Base-by-base conservation (phyloP, 2,329 filamentous ascomycete species). In the Teratosphaeria epicoccoides region DNA sequence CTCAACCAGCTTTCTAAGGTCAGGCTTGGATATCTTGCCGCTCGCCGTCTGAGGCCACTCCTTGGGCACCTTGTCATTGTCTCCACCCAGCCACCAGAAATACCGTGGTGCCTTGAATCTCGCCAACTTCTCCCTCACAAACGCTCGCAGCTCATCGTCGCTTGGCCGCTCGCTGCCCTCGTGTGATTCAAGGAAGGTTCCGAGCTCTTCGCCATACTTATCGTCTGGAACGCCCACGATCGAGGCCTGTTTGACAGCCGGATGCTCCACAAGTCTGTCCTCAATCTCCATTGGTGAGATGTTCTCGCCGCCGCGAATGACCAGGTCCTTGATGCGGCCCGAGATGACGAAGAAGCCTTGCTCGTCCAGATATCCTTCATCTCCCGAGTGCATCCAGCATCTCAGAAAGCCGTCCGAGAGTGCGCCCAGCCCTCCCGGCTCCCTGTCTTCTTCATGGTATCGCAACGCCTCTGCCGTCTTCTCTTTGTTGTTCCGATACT, bases 391-490 rank as follows among this genome's bases (percentile, higher is more conserved):
- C 33, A 67, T 65, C 52, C 64, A 62, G 1, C 61, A 51, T 2
- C 62, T 63, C 24, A 62, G 85, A 44, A 78, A 76, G 66, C 87
- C 87, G 67, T 87, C 84, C 44, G 84, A 83, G 20, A 40, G 24
- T 23, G 29, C 20, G 14, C 29, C 24, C 10, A 26, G 14, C 17
- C 24, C 25, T 5, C 46, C 24, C 22, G 43, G 37, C 26, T 59
- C 52, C 26, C 61, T 51, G 43, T 63, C 61, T 49, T 63, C 56
- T n/a, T 54, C 40, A 49, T 63, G 60, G 43, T 56, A 57, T 22
- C 51, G 47, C 28, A 87, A 77, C 56, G 86, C 77, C 61, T 90
- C 85, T 0, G 76, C 79, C 1, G 85, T 90, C 74, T 88, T 90
- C 62, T 81, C 80, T 43, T 79, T 78, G 67, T 88, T 89, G 62